phyloP scores from a whole-genome alignment of 768 basidiomycete species.

The Collybia sp. region DNA sequence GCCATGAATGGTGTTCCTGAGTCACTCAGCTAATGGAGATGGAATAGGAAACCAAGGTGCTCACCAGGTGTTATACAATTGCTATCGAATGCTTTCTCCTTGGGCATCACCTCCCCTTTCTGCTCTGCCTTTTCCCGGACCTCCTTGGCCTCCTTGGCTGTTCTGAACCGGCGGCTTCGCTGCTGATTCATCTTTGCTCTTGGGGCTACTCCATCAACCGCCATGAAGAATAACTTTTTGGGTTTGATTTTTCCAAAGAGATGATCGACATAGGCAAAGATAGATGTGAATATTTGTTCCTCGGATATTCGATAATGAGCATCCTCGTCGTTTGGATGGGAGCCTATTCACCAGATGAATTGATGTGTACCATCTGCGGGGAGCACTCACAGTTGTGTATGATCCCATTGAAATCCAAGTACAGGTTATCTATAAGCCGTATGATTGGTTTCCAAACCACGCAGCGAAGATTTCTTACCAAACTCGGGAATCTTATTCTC shows the following conservation, averaged over 20 bases:
- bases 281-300: slow-evolving; percentile 95
- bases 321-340: slow-evolving; percentile 96
- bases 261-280: slow-evolving; percentile 96
- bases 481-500: slow-evolving; percentile 99
- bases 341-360: slow-evolving; percentile 39
- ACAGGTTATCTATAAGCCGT: slow-evolving; percentile 66
- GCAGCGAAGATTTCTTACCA: slow-evolving; percentile 41
- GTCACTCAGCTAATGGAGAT: background rate
- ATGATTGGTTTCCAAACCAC: slow-evolving; percentile 6
- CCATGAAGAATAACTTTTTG: slow-evolving; percentile 97
- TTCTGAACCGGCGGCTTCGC: slow-evolving; percentile 87
- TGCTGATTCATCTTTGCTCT: slow-evolving; percentile 99
- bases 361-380: background rate
- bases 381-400: slow-evolving; percentile 69
- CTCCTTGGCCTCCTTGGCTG: slow-evolving; percentile 90
- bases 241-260: slow-evolving; percentile 97
- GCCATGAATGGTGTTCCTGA: slow-evolving; percentile 95
- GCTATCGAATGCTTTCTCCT: slow-evolving; percentile 95
- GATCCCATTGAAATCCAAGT: slow-evolving; percentile 93
- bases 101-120: slow-evolving; percentile 88
- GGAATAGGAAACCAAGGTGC: slow-evolving; percentile 15
- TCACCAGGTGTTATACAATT: slow-evolving; percentile 97
- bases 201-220: slow-evolving; percentile 95
- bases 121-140: slow-evolving; percentile 79
- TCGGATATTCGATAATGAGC: slow-evolving; percentile 94